A percentile compares a stretch with the other conserved stretches of the same genome.
These are phyloP conservation scores for Penicillium verrucosum DNA, from an alignment of 2,329 filamentous ascomycete species.

Conservation along the genomic window DNA sequence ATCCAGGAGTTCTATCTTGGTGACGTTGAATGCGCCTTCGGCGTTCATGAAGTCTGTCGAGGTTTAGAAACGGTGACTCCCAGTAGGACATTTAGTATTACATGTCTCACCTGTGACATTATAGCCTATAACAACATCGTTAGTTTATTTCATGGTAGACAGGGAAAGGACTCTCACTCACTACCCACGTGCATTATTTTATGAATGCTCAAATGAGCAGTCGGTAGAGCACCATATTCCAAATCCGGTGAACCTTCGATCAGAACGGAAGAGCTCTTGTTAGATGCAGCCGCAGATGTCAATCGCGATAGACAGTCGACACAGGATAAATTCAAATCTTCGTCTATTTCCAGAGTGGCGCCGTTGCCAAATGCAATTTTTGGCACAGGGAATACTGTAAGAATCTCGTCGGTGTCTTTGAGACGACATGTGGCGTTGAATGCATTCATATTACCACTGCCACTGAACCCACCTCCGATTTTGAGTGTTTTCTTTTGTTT, in stretches of 20 bases:
- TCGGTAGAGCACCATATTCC: conserved; percentile 21
- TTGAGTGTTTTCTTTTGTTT: conserved; percentile 17
- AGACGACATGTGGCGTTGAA: conserved; percentile 23
- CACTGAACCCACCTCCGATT: conserved; percentile 21
- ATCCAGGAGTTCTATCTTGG: conserved; percentile 17
- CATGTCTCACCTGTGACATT: conserved; percentile 20
- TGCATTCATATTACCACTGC: conserved; percentile 21
- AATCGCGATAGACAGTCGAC: conserved; percentile 24
- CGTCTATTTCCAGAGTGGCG: conserved; percentile 19
- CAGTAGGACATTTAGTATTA: not conserved
- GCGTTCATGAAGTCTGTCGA: conserved; percentile 22
- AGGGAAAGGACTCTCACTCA: not conserved
- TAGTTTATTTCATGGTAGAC: not conserved
- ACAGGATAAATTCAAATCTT: conserved; percentile 25
- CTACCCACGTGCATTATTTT: conserved; percentile 24
- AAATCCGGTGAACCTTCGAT: conserved; percentile 20
- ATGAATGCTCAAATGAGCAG: conserved; percentile 24
- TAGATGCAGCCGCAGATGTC: conserved; percentile 16
- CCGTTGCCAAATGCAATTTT: conserved; percentile 17
- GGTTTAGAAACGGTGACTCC: not conserved
- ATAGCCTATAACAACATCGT: conserved; percentile 13
- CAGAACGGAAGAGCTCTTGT: conserved; percentile 17
- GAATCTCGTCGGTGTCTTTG: conserved; percentile 12
- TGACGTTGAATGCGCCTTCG: conserved; percentile 23
- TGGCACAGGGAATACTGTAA: conserved; percentile 20